Base-by-base conservation (phyloP, 306 rosid genomes). In the Erythrophleum fordii region DNA sequence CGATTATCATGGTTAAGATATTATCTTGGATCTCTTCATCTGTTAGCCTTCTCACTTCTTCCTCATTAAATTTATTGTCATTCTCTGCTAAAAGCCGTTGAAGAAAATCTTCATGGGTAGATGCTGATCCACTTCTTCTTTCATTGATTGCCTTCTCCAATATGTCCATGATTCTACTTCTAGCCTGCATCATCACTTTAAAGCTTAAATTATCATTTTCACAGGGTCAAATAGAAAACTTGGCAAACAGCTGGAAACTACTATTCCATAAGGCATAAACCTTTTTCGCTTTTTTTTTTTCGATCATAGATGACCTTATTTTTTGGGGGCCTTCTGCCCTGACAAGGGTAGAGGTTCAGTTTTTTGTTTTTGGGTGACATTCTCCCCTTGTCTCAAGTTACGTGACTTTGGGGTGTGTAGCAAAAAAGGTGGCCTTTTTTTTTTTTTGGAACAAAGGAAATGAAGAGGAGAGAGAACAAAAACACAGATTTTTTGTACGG, bases 1-100 rank as follows among this genome's bases (percentile, higher is more conserved):
- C 98, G 87, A 93, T 91, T 6, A 95, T 82, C 97, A 93, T 89
- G 26, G 98, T 93, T 77, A 91, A 81, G 55, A 91, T 90, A 28
- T 95, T 95, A 60, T 95, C 98, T 89, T 80, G 82, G 67, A 95
- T 90, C 92, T 91, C 96, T 45, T 48, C 51, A 79, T 95, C 94
- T 34, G 91, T 85, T 16, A 91, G 72, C 51, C 72, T 67, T 16
- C 75, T 41, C 42, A 49, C 72, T 53, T 66, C 83, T 48, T 74
- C 86, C 37, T 60, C 41, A 5, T 73, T 56, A 18, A 69, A 66
- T 44, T 81, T 75, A n/a, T 58, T 77, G 39, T 87, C 78, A 51
- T 74, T 60, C 65, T 69, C 78, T 29, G 2, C 79, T 83, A 95
- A 44, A 41, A 90, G 84, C 12, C 78, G 81, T 71, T 83, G 90